Evolutionary conservation across 164 flowering plant genomes (phyloP), one percentile per base, ranked within the genome.

Genomic region (Tinospora cordifolia): DNA sequence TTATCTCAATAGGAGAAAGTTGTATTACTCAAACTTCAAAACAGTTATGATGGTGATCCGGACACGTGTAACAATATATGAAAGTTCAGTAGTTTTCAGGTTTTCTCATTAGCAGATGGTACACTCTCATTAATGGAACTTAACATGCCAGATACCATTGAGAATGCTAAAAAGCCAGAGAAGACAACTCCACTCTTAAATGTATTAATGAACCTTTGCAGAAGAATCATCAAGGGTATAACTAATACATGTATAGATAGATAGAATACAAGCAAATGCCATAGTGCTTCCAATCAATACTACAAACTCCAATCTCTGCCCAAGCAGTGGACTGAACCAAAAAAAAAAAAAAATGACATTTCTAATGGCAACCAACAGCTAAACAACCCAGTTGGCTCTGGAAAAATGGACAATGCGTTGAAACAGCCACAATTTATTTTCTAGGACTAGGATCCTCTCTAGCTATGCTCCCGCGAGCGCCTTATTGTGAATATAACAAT

Each of bases 401-500:
- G 59, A 22, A 54, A 54, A 54, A 54, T 19, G 19, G 60, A 19
- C 60, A 19, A n/a, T 54, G 60, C 0, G 25, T 44, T 44, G 22
- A n/a, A 54, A 21, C 25, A 19, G 24, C n/a, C 60, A n/a, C 24
- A 54, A 54, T 54, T 54, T n/a, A 54, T 54, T 19, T 54, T 2
- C 60, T 25, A 6, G 21, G 24, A 54, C 22, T 40, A 24, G 11
- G 44, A 27, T 24, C 24, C 46, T 36, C 5, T 13, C 13, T 46
- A 62, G 21, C 63, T 62, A 40, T 67, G 72, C 71, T 30, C 62
- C 66, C 44, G 47, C 44, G 19, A 7, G 41, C 27, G 27, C 30
- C 63, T 71, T 39, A 76, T 76, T 30, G 36, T 63, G 40, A 54
- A 76, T 11, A 63, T 47, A 63, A 22, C 10, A 54, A 62, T 6